Evolutionary conservation across 768 basidiomycete genomes (phyloP), one percentile per base, ranked within the genome.

Genomic region (Leccinellum rugosiceps): DNA sequence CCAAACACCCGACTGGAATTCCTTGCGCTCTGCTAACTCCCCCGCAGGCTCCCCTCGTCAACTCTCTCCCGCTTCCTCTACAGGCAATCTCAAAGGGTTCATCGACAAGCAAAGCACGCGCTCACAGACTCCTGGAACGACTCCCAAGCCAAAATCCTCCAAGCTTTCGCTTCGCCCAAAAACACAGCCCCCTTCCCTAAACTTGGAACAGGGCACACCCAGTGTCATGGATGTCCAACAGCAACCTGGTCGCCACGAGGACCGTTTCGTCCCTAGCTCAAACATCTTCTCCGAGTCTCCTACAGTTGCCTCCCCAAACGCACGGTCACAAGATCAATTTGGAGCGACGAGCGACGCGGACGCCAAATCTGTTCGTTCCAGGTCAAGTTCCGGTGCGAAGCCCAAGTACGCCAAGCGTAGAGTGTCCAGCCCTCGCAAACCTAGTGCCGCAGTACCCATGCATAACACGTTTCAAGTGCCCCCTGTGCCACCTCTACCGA

Each of bases 401-500:
- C 63, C 61, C 25, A 70, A 68, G 59, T 55, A 44, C 23, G 56
- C 46, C 25, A 55, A 41, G 15, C 62, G 60, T 19, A 68, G 52
- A 31, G 52, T 59, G 7, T 66, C 70, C 3, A 3, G 32, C 9
- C 13, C 64, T 30, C 69, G 73, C 32, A 76, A 72, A 64, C 80
- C 83, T 2, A 78, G 81, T 0, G 82, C 83, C 50, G 85, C 87
- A 1, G 83, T 86, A 30, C 80, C 85, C 47, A 87, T 90, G 80
- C 82, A 83, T 11, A 82, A 84, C 60, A 75, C 83, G 0, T 68
- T 84, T 54, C 76, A 77, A 2, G 72, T 80, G 5, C 79, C 80
- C 19, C 80, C 70, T 11, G 13, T 69, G 11, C 69, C 70, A 1
- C 56, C 63, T 48, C 47, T 57, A 34, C 52, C 68, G 28, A 4